Evolutionary conservation across 23 red algal genomes (phyloP), one percentile per base, ranked within the genome.

Genomic region (Gracilaria domingensis): DNA sequence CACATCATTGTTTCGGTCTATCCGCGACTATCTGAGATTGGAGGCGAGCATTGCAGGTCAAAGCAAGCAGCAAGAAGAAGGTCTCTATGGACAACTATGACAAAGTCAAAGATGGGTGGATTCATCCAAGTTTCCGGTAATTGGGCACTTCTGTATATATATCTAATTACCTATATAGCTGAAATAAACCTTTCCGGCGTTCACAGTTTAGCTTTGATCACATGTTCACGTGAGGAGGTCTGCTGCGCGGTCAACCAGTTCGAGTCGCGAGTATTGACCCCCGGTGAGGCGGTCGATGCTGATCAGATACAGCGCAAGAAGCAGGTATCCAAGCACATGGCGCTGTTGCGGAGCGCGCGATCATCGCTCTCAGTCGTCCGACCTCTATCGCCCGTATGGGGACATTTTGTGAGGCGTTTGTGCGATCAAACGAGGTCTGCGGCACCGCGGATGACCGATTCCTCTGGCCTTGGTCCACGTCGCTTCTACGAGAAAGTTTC

Each of bases 381-480:
- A 0, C 12, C 30, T 17, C 16, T 69, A 18, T 69, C 64, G 64
- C 30, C 64, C 16, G 33, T 16, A 69, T 36, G 64, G 59, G 2
- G 28, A 18, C 59, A 32, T 18, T 69, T 38, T 8, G 14, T 13
- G 32, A 36, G 64, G 20, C 64, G 17, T 5, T 32, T 69, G 36
- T 34, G 5, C 1, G 30, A 69, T 69, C 32, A 69, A 69, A 37
- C 30, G 1, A 77, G 20, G 23, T 77, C 72, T 29, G 42, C 39
- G 23, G 26, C 72, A 25, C 72, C 72, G 42, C 8, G 91, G 28
- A 53, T 80, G 55, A 83, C 91, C 16, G 91, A 94, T 85, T 75
- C 77, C 35, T 91, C 93, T 33, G 95, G 95, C 45, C 88, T 97
- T 16, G 95, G 95, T 25, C 95, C 95, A 14, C 58, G 61, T 4